Evolutionary conservation across 1,284 basidiomycete species (phyloP), one percentile per base, ranked within the genome.

Genomic region (Phlebopus sp.): DNA sequence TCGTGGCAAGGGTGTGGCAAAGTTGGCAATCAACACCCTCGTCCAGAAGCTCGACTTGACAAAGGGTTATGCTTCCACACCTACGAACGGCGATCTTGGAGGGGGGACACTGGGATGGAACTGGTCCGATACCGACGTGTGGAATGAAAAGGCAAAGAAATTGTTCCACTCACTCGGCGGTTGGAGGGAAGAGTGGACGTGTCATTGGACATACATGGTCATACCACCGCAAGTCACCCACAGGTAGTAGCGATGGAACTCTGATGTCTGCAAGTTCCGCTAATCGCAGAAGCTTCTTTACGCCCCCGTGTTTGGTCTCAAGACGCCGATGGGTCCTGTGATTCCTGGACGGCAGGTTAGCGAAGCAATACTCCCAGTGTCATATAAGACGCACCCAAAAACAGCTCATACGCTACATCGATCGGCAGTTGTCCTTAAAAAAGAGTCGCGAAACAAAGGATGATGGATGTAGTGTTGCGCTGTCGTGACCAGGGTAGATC

Each of bases 21-120:
- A 18, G 35, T 2, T 44, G 25, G 46, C 54, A 13, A 10, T 64
- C 11, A 30, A 37, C 17, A 35, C 35, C 14, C 46, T 62, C 40
- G 31, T 13, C n/a, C 46, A 51, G 36, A 55, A 40, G 31, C 23
- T 57, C 34, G 49, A 53, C 35, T 44, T 54, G 7, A 42, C 44
- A n/a, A 14, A 34, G 30, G 42, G 25, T 23, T 19, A 37, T 13
- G 32, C 27, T 10, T 2, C 15, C n/a, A 5, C 40, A 29, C 47
- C 38, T 6, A 35, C n/a, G 21, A 5, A 46, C 45, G 47, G 14
- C 14, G 56, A 59, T 51, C 34, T 43, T 2, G 48, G 54, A 17
- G 48, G 62, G 19, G 55, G 62, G 18, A 53, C 58, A 1, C 37
- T 62, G 0, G 52, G 58, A 3, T 62, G 59, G 60, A 54, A 60